Evolutionary conservation across 225 moss, liverwort and hornwort species (phyloP).

Genomic region (Pseudoscleropodium purum): DNA sequence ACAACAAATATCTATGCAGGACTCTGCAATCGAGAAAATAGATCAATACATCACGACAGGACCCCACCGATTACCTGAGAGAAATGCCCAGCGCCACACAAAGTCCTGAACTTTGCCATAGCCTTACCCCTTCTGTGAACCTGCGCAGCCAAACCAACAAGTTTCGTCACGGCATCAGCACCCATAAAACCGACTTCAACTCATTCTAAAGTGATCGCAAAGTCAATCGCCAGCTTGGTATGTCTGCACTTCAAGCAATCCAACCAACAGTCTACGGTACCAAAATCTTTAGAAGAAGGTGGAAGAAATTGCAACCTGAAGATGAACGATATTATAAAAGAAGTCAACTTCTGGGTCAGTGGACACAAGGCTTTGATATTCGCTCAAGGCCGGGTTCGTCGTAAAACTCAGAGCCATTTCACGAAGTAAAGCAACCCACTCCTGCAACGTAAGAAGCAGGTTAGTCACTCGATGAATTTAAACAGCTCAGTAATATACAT

Average conservation of each 20-base stretch:
- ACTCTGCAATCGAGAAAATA: neutral
- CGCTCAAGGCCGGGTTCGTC: slow-evolving; percentile 41
- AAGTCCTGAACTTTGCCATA: slow-evolving; percentile 70
- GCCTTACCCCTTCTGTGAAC: slow-evolving; percentile 91
- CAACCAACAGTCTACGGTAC: neutral
- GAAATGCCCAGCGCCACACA: slow-evolving; percentile 51
- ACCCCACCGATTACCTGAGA: slow-evolving; percentile 43
- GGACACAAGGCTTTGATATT: slow-evolving; percentile 65
- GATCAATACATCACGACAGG: neutral
- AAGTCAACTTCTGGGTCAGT: slow-evolving; percentile 82
- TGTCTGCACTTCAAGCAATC: neutral
- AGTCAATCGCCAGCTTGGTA: neutral
- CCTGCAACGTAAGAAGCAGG: slow-evolving; percentile 24
- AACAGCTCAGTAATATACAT: neutral
- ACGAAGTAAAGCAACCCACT: slow-evolving; percentile 92
- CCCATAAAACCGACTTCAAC: neutral
- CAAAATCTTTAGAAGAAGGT: neutral
- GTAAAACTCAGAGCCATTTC: slow-evolving; percentile 61
- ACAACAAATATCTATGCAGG: neutral
- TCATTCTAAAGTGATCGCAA: neutral
- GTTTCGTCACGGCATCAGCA: neutral
- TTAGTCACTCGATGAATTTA: neutral
- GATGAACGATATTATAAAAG: slow-evolving; percentile 86
- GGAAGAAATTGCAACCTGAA: slow-evolving; percentile 41
- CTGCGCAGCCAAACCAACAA: slow-evolving; percentile 15